Evolutionary conservation across 2,329 filamentous ascomycete species (phyloP), one percentile per base, ranked within the genome.

Genomic region (Xylaria sp.): DNA sequence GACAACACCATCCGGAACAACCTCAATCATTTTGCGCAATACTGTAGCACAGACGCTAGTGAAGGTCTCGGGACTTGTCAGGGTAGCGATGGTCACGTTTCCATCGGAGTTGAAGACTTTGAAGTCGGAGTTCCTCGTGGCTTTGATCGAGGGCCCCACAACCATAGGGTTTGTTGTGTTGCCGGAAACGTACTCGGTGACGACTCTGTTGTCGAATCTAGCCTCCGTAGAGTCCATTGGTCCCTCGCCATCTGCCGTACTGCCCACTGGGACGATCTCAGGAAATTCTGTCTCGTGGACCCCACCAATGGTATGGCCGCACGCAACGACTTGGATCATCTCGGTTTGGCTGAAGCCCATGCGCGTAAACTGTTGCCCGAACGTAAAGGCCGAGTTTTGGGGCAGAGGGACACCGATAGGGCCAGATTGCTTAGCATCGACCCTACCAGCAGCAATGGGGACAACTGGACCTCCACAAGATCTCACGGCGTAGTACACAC

Each of bases 21-120:
- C 82, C n/a, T 91, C 86, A 68, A 90, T 88, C 88, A 90, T 86
- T 75, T 85, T 86, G 75, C 88, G 85, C 48, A 90, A 78, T 20
- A 90, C 82, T 3, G 76, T 80, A 71, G 82, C 79, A 77, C 88
- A 91, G 20, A 81, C 79, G 23, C 74, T 81, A 48, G 79, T 79
- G 78, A 88, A 90, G 12, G 77, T 78, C 0, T 78, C 73, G 0
- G 82, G 74, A 63, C 84, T 81, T 3, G 82, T 76, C 81, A 90
- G 76, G 0, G 82, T 78, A 5, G 76, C 76, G 72, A 90, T 82
- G 3, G 88, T 90, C 15, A 78, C 83, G 77, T 90, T 90, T 2
- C 78, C 76, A 74, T 90, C 88, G 1, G 83, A 82, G 73, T 78
- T 85, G 77, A 86, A 91, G 34, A 90, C 84, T 57, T 83, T 84